Conservation (phyloP, 1,284 basidiomycete species). For the Trichosporon faecale region DNA sequence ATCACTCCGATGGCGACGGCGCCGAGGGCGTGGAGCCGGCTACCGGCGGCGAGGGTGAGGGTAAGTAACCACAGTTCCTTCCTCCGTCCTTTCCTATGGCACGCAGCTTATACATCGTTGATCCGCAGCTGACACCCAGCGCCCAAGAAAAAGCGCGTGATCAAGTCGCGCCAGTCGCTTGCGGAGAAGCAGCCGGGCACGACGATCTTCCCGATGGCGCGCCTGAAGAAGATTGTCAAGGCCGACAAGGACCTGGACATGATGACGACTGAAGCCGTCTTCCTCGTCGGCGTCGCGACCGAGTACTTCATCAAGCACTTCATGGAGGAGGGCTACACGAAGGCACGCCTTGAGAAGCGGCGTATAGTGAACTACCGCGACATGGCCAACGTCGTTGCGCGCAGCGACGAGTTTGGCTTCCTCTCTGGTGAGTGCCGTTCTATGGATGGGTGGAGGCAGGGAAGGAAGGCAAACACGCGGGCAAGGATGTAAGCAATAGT, state of each 20-base stretch:
- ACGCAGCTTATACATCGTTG: not conserved
- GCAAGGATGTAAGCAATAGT: slow-evolving; percentile 35
- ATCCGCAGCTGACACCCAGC: slow-evolving; percentile 1
- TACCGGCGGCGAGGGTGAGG: not conserved
- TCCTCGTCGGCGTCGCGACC: slow-evolving; percentile 52
- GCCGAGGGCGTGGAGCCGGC: slow-evolving; percentile 5
- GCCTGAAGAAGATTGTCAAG: slow-evolving; percentile 54
- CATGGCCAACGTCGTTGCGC: slow-evolving; percentile 44
- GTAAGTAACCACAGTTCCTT: not conserved
- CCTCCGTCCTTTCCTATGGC: not conserved
- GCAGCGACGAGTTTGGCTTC: slow-evolving; percentile 49
- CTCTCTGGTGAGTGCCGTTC: slow-evolving; percentile 37
- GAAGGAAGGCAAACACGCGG: not conserved
- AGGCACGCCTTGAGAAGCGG: slow-evolving; percentile 50
- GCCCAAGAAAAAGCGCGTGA: slow-evolving; percentile 37
- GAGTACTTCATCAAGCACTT: slow-evolving; percentile 54
- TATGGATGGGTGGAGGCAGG: not conserved
- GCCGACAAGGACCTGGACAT: slow-evolving; percentile 54
- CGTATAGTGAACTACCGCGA: slow-evolving; percentile 53
- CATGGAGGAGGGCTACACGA: slow-evolving; percentile 51
- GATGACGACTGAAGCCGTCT: slow-evolving; percentile 53
- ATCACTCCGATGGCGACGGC: slow-evolving; percentile 6
- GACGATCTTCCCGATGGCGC: slow-evolving; percentile 50
- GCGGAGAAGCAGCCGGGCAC: slow-evolving; percentile 48
- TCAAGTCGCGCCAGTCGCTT: slow-evolving; percentile 46